Conservation (phyloP, 139 green algal species). For the Diplosphaera chodatii region DNA sequence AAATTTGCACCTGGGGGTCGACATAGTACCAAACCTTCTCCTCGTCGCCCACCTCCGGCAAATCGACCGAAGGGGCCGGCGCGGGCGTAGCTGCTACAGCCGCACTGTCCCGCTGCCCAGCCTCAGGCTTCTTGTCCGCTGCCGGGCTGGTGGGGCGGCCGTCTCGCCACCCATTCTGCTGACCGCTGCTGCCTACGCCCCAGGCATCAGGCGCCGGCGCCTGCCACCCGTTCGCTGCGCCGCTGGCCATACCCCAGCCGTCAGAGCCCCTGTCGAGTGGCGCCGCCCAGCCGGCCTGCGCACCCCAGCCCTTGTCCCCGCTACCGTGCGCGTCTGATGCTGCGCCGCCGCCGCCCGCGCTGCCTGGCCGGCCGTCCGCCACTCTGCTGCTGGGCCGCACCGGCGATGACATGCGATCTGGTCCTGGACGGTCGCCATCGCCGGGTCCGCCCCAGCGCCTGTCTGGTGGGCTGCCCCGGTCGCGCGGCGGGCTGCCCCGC, state of each 20-base stretch:
- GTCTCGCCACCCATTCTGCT: too few relatives aligned
- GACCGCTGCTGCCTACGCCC: too few relatives aligned
- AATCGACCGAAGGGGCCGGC: too few relatives aligned
- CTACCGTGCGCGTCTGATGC: neutral
- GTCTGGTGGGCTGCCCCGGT: neutral
- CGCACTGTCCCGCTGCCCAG: too few relatives aligned
- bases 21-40: constrained; percentile 1
- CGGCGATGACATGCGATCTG: too few relatives aligned
- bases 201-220: too few relatives aligned
- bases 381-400: too few relatives aligned
- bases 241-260: neutral
- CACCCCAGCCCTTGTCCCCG: neutral
- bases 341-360: too few relatives aligned
- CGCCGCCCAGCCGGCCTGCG: neutral
- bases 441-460: neutral
- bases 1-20: neutral
- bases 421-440: too few relatives aligned
- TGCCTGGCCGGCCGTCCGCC: neutral
- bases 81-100: neutral
- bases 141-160: too few relatives aligned
- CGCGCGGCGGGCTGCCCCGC: neutral
- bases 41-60: neutral
- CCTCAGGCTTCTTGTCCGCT: too few relatives aligned
- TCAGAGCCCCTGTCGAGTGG: too few relatives aligned
- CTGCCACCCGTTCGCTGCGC: neutral